Evolutionary conservation across 2,329 filamentous ascomycete species (phyloP), one percentile per base, ranked within the genome.

Genomic region (Fusarium staphyleae): DNA sequence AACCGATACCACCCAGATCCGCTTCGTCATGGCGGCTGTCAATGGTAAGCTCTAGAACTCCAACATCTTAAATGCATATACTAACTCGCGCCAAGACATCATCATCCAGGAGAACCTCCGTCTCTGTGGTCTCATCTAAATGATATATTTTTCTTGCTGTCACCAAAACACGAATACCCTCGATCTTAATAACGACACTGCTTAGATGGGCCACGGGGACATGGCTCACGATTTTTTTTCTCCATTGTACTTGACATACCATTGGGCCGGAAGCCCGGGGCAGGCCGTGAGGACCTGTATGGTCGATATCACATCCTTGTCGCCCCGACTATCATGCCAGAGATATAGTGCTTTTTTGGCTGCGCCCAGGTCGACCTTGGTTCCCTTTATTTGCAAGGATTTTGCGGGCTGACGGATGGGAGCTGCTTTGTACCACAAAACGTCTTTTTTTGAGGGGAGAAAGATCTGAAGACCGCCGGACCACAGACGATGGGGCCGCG

Each of bases 81-180:
- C 79, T 87, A 77, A 88, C 69, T 5, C 12, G 3, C 2, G 18
- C 43, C 2, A 65, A 96, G 95, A 99, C 79, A 99, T 99, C 76
- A 99, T 99, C 79, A 99, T 99, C 76, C 95, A 99, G 81, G 95
- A 98, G 80, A 99, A 99, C 80, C 87, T 99, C 63, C 89, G 95
- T 76, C 85, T 96, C 76, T 97, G 93, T 78, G 93, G 93, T 84
- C 82, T 98, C 75, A 97, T 98, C 84, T 97, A 89, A 88, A 72
- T 68, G 67, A 68, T 63, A 68, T 70, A 61, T 63, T 71, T 68
- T 70, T 63, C 55, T 65, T 66, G 71, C 69, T 70, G 62, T 69
- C 69, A 69, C 66, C 72, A 69, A 68, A 67, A 72, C 64, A 75
- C 67, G 70, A 76, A 76, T 77, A 77, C 74, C 75, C 74, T 73